Conservation (phyloP, 2,329 filamentous ascomycete species). For the Arachnomyces sp. region DNA sequence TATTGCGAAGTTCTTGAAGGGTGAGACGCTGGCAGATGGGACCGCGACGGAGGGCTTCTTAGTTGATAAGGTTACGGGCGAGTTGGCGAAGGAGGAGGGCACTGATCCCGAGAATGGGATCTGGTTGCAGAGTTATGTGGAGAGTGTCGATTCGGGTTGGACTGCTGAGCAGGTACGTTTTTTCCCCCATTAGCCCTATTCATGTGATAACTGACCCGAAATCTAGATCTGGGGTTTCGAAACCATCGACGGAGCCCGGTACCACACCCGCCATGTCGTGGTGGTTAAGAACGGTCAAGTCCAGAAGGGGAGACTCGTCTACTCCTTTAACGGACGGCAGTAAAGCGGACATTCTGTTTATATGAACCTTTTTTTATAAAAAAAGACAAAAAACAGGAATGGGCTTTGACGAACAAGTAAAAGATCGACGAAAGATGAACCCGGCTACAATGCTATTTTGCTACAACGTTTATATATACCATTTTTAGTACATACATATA, state of each 20-base stretch:
- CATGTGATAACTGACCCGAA: neutral
- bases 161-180: conserved; percentile 44
- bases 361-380: too few species aligned
- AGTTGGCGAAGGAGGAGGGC: conserved; percentile 25
- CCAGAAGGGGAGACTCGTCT: conserved; percentile 34
- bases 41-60: conserved; percentile 54
- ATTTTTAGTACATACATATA: too few species aligned
- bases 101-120: conserved; percentile 26
- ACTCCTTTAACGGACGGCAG: conserved; percentile 25
- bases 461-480: too few species aligned
- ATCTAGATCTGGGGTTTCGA: conserved; percentile 42
- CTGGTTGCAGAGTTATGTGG: conserved; percentile 44
- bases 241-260: conserved; percentile 32
- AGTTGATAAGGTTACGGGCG: conserved; percentile 44
- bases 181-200: conserved; percentile 1
- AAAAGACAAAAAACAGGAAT: too few species aligned
- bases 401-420: too few species aligned
- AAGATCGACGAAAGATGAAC: too few species aligned
- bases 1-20: conserved; percentile 32
- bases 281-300: conserved; percentile 31
- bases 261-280: conserved; percentile 36
- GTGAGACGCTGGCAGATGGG: conserved; percentile 43
- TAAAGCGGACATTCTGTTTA: too few species aligned
- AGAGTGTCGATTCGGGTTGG: conserved; percentile 45
- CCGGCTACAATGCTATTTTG: too few species aligned